These are phyloP conservation scores for Asterionellopsis glacialis DNA, from an alignment of 108 stramenopile genomes.

Conservation along the genomic window DNA sequence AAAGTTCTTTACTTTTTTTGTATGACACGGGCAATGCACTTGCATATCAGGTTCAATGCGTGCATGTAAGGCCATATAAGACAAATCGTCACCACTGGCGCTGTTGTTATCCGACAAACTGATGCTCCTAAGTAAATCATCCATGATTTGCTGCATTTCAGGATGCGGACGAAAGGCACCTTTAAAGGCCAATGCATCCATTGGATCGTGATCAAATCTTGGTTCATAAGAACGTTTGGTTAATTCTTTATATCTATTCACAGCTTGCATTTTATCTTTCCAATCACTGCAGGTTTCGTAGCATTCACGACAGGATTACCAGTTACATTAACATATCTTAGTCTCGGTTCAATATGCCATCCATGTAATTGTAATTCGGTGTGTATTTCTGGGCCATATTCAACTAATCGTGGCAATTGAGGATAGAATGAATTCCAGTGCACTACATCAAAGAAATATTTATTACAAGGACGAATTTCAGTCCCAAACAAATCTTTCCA, in stretches of 20 bases:
- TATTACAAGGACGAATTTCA: background rate
- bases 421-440: background rate
- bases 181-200: conserved; percentile 1
- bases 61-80: conserved; percentile 7
- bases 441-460: background rate
- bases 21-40: background rate
- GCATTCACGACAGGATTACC: too few relatives aligned
- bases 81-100: background rate
- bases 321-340: too few relatives aligned
- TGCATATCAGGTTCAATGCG: conserved; percentile 14
- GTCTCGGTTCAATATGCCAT: too few relatives aligned
- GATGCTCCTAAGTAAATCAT: background rate
- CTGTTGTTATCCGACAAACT: too few relatives aligned
- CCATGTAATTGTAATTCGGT: too few relatives aligned
- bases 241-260: too few relatives aligned
- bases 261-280: too few relatives aligned
- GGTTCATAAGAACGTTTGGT: too few relatives aligned
- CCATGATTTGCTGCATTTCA: background rate
- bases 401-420: too few relatives aligned
- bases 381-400: too few relatives aligned
- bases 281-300: too few relatives aligned
- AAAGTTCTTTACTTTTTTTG: conserved; percentile 1
- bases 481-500: conserved; percentile 5
- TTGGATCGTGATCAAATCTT: background rate
- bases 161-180: conserved; percentile 12